Evolutionary conservation across 495 filamentous ascomycete species (phyloP).

Genomic region (Xylaria intraflava): DNA sequence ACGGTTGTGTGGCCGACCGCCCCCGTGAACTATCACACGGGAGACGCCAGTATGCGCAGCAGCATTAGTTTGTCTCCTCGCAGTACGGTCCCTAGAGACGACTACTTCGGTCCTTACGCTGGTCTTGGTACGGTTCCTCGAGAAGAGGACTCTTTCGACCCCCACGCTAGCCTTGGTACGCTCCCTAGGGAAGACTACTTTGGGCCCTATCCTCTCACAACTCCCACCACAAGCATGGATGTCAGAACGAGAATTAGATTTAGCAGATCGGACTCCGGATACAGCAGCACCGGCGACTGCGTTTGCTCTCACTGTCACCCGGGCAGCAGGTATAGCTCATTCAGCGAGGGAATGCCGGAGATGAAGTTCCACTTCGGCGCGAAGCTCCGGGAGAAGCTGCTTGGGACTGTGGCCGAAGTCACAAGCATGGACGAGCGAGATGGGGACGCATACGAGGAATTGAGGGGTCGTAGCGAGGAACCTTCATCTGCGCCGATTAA

Average conservation of each 20-base stretch:
- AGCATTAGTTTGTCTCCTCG: not conserved
- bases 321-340: not conserved
- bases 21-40: not conserved
- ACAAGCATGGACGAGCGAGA: not conserved
- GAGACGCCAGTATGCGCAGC: not conserved
- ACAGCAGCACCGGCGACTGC: slow-evolving; percentile 1
- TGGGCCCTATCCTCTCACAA: not conserved
- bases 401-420: not conserved
- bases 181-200: not conserved
- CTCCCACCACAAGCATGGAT: not conserved
- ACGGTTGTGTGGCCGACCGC: not conserved
- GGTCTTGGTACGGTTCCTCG: not conserved
- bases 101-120: not conserved
- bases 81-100: not conserved
- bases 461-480: not conserved
- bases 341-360: not conserved
- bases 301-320: slow-evolving; percentile 14
- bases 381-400: not conserved
- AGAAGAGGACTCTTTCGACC: not conserved
- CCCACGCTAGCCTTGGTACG: not conserved
- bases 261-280: not conserved
- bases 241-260: not conserved
- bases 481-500: not conserved
- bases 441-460: not conserved
- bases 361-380: not conserved